These are phyloP conservation scores for Hansfordia pulvinata DNA, from an alignment of 2,329 filamentous ascomycete species.

Conservation along the genomic window DNA sequence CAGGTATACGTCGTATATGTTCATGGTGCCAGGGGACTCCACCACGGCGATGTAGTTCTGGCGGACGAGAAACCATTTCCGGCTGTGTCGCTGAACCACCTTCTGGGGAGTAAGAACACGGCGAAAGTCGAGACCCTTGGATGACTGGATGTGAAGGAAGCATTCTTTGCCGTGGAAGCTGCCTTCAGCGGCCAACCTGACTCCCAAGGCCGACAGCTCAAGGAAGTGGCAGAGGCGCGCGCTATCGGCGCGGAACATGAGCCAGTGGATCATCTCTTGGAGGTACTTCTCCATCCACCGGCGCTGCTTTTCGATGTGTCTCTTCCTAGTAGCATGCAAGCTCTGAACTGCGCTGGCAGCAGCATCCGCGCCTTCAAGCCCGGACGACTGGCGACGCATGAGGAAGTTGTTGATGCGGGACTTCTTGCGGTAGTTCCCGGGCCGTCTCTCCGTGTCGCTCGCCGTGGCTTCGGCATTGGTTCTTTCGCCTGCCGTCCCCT, in stretches of 20 bases:
- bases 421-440: constrained; percentile 26
- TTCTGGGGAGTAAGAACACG: constrained; percentile 66
- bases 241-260: constrained; percentile 93
- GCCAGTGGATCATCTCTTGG: constrained; percentile 85
- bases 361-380: constrained; percentile 30
- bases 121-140: constrained; percentile 77
- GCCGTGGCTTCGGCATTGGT: constrained; percentile 49
- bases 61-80: constrained; percentile 96
- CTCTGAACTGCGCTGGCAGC: constrained; percentile 28
- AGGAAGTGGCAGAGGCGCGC: constrained; percentile 93
- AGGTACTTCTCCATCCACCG: constrained; percentile 81
- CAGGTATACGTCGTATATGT: constrained; percentile 97
- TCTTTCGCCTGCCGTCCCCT: constrained; percentile 27
- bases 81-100: constrained; percentile 69
- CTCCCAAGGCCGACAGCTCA: constrained; percentile 84
- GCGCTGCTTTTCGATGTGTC: constrained; percentile 72
- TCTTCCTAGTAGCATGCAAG: constrained; percentile 36
- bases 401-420: constrained; percentile 40
- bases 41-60: constrained; percentile 97
- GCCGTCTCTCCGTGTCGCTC: constrained; percentile 50
- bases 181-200: constrained; percentile 85
- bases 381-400: constrained; percentile 38
- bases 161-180: constrained; percentile 98
- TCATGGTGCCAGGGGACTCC: constrained; percentile 97
- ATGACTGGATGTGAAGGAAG: constrained; percentile 80